Percentiles rank a stretch among this genome's conserved stretches.
These are phyloP conservation scores for Oropetium thomaeum DNA, from an alignment of 176 grass and related monocot species.

Conservation along the genomic window DNA sequence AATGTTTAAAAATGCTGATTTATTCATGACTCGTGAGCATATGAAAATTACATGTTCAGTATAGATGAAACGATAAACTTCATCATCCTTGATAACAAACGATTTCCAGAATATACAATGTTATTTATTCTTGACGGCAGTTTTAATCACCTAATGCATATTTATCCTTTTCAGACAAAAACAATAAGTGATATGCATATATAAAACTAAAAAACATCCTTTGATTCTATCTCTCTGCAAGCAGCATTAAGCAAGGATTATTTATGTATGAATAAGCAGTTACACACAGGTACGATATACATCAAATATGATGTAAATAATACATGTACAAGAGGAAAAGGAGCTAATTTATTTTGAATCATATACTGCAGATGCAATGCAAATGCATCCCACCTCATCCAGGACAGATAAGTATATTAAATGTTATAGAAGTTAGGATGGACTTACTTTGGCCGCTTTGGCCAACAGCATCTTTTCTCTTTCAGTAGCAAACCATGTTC, in stretches of 20 bases:
- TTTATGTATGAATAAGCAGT: background rate
- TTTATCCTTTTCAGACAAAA: background rate
- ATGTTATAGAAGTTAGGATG: slow-evolving; percentile 3
- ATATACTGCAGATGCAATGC: background rate
- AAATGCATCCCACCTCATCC: background rate
- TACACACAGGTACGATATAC: background rate
- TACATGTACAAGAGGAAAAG: background rate
- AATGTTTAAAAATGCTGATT: background rate
- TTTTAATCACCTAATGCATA: background rate
- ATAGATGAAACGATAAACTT: background rate
- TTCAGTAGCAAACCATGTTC: slow-evolving; percentile 91
- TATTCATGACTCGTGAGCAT: background rate
- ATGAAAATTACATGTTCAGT: background rate
- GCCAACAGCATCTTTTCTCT: slow-evolving; percentile 85
- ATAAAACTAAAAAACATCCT: background rate
- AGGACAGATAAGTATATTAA: background rate
- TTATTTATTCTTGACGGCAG: background rate
- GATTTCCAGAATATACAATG: background rate
- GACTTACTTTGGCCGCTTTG: slow-evolving; percentile 69
- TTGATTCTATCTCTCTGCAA: background rate
- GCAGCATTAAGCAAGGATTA: background rate
- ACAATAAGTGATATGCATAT: background rate
- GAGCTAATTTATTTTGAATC: background rate
- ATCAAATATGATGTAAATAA: slow-evolving; percentile 1
- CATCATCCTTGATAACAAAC: background rate